Conservation (phyloP, 495 filamentous ascomycete species). For the Cercophora sp. region DNA sequence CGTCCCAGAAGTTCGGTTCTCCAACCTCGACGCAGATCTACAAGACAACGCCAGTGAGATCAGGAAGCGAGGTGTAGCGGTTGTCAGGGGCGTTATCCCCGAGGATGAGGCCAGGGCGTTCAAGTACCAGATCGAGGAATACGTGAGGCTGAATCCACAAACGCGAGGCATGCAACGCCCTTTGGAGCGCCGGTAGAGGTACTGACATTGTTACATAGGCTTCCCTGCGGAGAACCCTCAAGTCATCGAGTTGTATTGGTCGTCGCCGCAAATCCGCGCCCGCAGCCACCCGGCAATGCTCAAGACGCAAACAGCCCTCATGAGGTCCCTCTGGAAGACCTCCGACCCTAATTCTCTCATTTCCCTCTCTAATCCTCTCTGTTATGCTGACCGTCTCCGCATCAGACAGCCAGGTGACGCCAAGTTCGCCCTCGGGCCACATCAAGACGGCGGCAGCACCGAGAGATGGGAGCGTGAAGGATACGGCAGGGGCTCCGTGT, state of each 20-base stretch:
- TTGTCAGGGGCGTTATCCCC: constrained; percentile 60
- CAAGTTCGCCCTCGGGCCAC: constrained; percentile 79
- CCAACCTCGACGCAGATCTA: constrained; percentile 49
- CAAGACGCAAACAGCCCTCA: constrained; percentile 63
- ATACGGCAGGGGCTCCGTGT: constrained; percentile 67
- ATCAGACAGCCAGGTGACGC: constrained; percentile 73
- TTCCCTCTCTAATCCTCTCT: constrained; percentile 57
- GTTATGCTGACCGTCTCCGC: constrained; percentile 78
- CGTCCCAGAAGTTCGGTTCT: constrained; percentile 59
- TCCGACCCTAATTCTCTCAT: constrained; percentile 55
- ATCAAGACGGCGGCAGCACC: constrained; percentile 78
- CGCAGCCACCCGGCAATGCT: constrained; percentile 69
- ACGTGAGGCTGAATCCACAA: constrained; percentile 57
- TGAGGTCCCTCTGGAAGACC: constrained; percentile 69
- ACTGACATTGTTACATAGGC: constrained; percentile 28
- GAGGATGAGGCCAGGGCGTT: constrained; percentile 54
- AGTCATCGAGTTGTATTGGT: constrained; percentile 91
- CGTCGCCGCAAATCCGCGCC: constrained; percentile 67
- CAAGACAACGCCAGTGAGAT: constrained; percentile 43
- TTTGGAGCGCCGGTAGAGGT: neutral
- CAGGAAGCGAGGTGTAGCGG: constrained; percentile 57
- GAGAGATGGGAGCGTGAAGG: constrained; percentile 83
- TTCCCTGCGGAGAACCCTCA: constrained; percentile 56
- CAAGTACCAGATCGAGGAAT: constrained; percentile 57
- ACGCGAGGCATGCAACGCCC: constrained; percentile 39